Base-by-base conservation (phyloP, 177 flowering plant species). In the Vitis hybrid region DNA sequence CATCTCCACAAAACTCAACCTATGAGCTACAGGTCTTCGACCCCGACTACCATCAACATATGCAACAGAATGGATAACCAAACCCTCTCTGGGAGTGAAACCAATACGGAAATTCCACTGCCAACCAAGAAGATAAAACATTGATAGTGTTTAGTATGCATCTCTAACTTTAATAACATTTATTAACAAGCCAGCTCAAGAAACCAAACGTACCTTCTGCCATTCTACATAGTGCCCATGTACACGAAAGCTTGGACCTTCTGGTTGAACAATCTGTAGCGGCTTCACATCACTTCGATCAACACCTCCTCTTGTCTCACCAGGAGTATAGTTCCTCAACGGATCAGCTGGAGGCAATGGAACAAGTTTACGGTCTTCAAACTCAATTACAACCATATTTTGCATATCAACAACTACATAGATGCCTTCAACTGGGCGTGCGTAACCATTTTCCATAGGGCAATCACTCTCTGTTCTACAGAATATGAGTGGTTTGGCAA, bases 391-490 rank as follows among this genome's bases (percentile, higher is more conserved):
- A 21, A 80, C 89, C 98, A 94, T 93, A 67, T 90, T 91, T 80
- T 94, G 98, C 93, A 93, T 93, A 77, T 94, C 98, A 78, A 94
- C 93, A 64, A 91, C 83, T 9, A 90, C 81, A 81, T 87, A 78
- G 51, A 94, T 91, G 75, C 98, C 98, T 79, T 94, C 98, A 66
- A 94, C 98, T 26, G 98, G 98, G 52, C 98, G 90, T 26, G 98
- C 98, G 86, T 94, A 94, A 60, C 98, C 98, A 83, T 94, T 94
- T 79, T 94, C 99, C 93, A 94, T 85, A 1, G 99, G 99, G 72
- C 97, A 90, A 73, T 94, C 99, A 82, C 99, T 94, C 81, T 94
- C 99, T 52, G 98, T 89, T 78, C 98, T 84, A 74, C 99, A 93
- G 79, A 93, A 94, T 65, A 94, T 89, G 65, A 94, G 96, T 54